A percentile compares a stretch with the other conserved stretches of the same genome.
Conservation (phyloP, 108 stramenopile species). For the Discostella stelligeroides region DNA sequence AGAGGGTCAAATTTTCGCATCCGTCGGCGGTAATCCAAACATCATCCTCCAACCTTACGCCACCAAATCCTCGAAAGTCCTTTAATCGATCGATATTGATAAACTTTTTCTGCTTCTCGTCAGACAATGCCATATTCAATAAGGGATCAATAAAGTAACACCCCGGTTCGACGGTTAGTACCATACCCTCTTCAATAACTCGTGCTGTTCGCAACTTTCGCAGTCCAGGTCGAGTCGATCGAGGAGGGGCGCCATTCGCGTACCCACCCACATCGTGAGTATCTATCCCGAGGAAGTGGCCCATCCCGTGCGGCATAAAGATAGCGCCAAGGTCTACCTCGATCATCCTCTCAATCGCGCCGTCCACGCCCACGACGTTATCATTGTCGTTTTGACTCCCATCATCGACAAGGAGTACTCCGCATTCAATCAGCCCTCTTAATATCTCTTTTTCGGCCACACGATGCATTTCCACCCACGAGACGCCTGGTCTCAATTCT, state of each 20-base stretch:
- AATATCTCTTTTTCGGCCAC: conserved; percentile 85
- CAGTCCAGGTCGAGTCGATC: conserved; percentile 77
- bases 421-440: conserved; percentile 57
- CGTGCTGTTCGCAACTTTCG: conserved; percentile 86
- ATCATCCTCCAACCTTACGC: conserved; percentile 96
- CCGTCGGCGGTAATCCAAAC: conserved; percentile 84
- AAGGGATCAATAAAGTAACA: conserved; percentile 97
- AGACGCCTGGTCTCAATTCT: conserved; percentile 87
- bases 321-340: conserved; percentile 87
- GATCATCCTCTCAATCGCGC: conserved; percentile 65
- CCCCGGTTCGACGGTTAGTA: conserved; percentile 96
- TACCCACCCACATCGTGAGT: conserved; percentile 96
- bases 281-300: conserved; percentile 98
- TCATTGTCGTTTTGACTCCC: too few relatives aligned
- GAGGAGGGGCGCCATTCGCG: conserved; percentile 57
- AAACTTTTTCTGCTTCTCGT: conserved; percentile 53
- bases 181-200: conserved; percentile 80
- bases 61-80: conserved; percentile 92
- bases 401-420: conserved; percentile 50
- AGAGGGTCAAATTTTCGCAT: conserved; percentile 87
- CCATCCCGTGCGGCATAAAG: conserved; percentile 99
- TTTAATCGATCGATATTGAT: conserved; percentile 68
- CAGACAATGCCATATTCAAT: conserved; percentile 83
- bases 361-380: conserved; percentile 18
- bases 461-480: conserved; percentile 93